Base-by-base conservation (phyloP, 2,329 filamentous ascomycete species). In the Akanthomyces lecanii region DNA sequence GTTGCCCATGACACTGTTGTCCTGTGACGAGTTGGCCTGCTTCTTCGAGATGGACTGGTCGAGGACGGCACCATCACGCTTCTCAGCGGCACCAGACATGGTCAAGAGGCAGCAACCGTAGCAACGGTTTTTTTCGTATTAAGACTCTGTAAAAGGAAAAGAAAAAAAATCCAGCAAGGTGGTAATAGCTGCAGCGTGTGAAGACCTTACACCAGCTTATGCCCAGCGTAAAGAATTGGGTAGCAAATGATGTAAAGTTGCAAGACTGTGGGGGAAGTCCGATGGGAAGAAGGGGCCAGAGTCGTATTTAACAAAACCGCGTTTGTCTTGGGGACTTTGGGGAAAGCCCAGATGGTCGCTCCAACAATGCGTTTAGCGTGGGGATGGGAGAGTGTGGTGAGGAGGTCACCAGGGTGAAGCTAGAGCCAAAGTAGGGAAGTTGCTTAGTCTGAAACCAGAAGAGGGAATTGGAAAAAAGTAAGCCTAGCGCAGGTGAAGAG, bases 1-100 rank as follows among this genome's bases (percentile, higher is more conserved):
- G 51, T 67, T 67, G 62, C 66, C 70, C 21, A 71, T 67, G 63
- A 71, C 68, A 47, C 59, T 66, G 61, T 73, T 72, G 38, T 64
- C 63, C 47, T 64, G 57, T 5, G 63, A 61, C n/a, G 62, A 40
- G 33, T 45, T 44, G 44, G 8, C 40, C 7, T 33, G 25, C 42
- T 57, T 64, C 44, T 64, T 59, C 42, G 48, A 54, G 11, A 58
- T 53, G 47, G 59, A 25, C 30, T 23, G 50, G 45, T 63, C 61
- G 10, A 44, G 12, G 40, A 6, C 61, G 28, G 36, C 52, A 47
- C 7, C 45, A 44, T 45, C 28, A 23, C 36, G 52, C 42, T 56
- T 60, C 36, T 63, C 62, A 23, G 28, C 45, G 23, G 47, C 38
- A 61, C 11, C 30, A 2, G 59, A 38, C 59, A 62, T 62, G 51